Evolutionary conservation across 2,329 filamentous ascomycete species (phyloP), one percentile per base, ranked within the genome.

Genomic region (Colletotrichum agaves): DNA sequence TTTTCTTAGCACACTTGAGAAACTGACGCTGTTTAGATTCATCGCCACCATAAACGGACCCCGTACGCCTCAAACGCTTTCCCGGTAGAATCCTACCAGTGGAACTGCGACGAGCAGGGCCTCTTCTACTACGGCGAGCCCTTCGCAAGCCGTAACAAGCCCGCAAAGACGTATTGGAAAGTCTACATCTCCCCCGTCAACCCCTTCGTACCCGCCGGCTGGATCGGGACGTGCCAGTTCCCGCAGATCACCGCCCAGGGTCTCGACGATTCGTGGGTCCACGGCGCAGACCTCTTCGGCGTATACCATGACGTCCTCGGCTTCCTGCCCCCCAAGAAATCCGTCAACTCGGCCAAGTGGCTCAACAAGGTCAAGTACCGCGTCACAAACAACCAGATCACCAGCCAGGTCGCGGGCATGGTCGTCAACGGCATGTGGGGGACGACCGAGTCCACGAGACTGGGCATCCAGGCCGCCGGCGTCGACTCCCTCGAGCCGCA

Each of bases 21-120:
- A 35, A 55, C 31, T 19, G 5, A 27, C 27, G 27, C 8, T 27
- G 27, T 27, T 27, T 46, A 90, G 84, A 91, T 94, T 56, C 93
- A 96, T 74, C 87, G 93, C 58, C 93, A 96, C 75, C 93, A 96
- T 78, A 96, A 96, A 76, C 87, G 93, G 21, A 96, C 92, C 0
- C 92, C 92, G 0, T 96, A 96, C 75, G 87, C 91, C 2, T 84
- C 85, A 60, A 97, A 96, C 75, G 88, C 89, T 0, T 95, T 96
- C 73, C 92, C 92, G 0, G 81, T 87, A 1, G 93, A 96, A 75
- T 80, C 87, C 0, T 92, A 93, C 74, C 79, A 81, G 17, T 96
- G 92, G 93, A 78, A 90, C 74, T 96, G 93, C 76, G 81, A 88
- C 63, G 88, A 93, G 70, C 84, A 90, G 72, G 89, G 85, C 0